phyloP scores from a whole-genome alignment of 306 rosid genomes.

The Dalbergia oliveri region DNA sequence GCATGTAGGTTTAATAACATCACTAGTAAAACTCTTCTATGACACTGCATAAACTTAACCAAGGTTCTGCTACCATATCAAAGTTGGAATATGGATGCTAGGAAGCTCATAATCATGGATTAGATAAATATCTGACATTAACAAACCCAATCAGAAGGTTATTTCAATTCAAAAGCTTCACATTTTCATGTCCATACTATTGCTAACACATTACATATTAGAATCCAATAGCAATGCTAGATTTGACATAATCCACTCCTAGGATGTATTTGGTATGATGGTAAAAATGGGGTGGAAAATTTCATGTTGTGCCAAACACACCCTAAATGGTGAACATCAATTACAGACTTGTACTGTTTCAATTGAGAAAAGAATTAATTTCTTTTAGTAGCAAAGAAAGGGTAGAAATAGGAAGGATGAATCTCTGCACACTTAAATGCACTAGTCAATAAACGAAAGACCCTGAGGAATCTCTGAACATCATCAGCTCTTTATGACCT shows the following conservation, averaged over 20 bases:
- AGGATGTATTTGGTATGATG: too few relatives aligned
- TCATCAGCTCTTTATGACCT: too few relatives aligned
- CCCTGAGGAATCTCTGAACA: background rate
- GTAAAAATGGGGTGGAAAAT: too few relatives aligned
- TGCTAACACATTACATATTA: background rate
- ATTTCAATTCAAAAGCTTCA: too few relatives aligned
- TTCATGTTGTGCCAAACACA: too few relatives aligned
- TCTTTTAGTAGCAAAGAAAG: background rate
- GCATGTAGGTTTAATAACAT: constrained; percentile 1
- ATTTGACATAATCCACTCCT: background rate
- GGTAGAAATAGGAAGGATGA: background rate
- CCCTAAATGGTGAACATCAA: background rate
- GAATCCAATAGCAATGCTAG: background rate
- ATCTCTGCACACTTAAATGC: background rate
- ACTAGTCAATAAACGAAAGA: background rate
- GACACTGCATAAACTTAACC: background rate
- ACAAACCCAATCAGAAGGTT: background rate
- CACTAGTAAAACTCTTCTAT: too few relatives aligned
- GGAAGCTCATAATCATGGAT: background rate
- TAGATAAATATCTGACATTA: background rate
- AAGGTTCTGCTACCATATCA: background rate
- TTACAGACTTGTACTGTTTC: background rate
- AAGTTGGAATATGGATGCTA: background rate
- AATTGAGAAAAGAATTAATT: background rate
- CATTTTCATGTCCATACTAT: background rate